Evolutionary conservation across 2,329 filamentous ascomycete genomes (phyloP), one percentile per base, ranked within the genome.

Genomic region (Verticillium tricorpus): DNA sequence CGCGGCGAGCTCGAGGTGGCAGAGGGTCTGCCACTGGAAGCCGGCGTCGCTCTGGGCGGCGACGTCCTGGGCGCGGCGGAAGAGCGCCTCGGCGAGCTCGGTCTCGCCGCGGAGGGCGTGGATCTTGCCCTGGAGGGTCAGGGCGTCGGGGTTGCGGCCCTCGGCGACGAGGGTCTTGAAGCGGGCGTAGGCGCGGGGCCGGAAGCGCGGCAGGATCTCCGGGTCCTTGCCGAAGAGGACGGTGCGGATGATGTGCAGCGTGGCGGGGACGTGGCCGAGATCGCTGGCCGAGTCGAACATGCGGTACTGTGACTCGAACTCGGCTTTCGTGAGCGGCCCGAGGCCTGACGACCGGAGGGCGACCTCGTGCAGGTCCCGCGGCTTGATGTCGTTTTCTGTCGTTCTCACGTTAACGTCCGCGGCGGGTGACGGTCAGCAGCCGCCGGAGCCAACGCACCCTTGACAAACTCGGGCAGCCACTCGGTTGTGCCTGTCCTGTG

Each of bases 201-300:
- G 63, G n/a, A 62, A 61, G 5, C 64, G 54, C 11, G 59, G 58
- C 14, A 62, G 58, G 52, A 31, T 32, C 31, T 55, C 1, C 25
- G 5, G 19, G 15, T 15, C 5, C n/a, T 14, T 11, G n/a, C 17
- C 32, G 5, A 9, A 8, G 32, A 57, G 25, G 25, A 65, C 54
- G 12, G 15, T 11, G 35, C 56, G 52, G 34, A 54, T 54, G 28
- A 62, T 57, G 39, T 37, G 54, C 22, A 77, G 60, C n/a, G 72
- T 74, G 19, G 75, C 70, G 32, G 68, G 63, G 4, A 64, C 64
- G 60, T 72, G 66, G 34, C 73, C 71, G 58, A 68, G 66, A 15
- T 68, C 69, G 1, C 74, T 71, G 11, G 76, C 75, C 5, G 69
- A 67, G 39, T 69, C 62, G 69, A 75, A 74, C 60, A 77, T 63